A percentile compares a stretch with the other conserved stretches of the same genome.
phyloP scores from a whole-genome alignment of 2,329 filamentous ascomycete species.

The Magnaporthiopsis poae region DNA sequence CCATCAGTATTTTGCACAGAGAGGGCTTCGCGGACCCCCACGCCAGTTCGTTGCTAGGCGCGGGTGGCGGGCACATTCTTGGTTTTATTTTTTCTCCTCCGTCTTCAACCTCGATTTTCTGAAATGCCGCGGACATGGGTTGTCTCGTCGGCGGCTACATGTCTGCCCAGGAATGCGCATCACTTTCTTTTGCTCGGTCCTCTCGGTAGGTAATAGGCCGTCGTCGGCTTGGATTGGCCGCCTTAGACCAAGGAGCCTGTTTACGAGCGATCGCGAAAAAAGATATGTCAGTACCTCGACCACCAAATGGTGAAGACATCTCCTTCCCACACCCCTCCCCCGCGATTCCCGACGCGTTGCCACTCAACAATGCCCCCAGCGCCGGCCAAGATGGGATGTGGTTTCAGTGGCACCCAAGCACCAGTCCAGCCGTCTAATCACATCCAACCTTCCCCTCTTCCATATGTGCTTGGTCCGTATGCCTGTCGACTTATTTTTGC shows the following conservation, averaged over 20 bases:
- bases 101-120: no score
- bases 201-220: background rate
- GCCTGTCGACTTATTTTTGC: background rate
- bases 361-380: background rate
- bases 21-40: background rate
- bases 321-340: background rate
- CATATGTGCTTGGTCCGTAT: background rate
- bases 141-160: background rate
- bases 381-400: background rate
- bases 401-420: background rate
- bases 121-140: background rate
- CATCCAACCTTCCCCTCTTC: background rate
- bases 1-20: no score
- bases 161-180: background rate
- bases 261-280: background rate
- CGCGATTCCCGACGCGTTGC: no score
- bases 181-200: background rate
- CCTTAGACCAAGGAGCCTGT: background rate
- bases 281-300: background rate
- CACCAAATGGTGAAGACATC: background rate
- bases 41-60: background rate
- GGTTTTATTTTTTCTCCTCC: background rate
- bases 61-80: background rate
- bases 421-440: background rate
- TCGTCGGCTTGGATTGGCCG: background rate